Evolutionary conservation across 2,329 filamentous ascomycete genomes (phyloP).

Genomic region (Tolypocladium cylindrosporum): DNA sequence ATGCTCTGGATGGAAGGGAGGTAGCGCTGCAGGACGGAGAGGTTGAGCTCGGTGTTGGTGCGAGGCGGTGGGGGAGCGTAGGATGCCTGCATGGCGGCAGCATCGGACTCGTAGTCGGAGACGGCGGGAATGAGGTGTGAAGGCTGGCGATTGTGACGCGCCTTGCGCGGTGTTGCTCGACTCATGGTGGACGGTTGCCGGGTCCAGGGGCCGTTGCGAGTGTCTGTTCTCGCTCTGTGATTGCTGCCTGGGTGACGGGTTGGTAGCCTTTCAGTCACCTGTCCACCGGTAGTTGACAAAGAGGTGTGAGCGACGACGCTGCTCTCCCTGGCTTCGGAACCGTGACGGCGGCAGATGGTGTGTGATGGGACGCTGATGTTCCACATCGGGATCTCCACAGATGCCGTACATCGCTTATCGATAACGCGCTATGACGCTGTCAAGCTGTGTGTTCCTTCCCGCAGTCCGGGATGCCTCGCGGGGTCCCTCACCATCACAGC

Average conservation of each 20-base stretch:
- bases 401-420: constrained; percentile 13
- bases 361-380: not conserved
- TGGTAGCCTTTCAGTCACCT: not conserved
- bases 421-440: constrained; percentile 9
- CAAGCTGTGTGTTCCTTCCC: not conserved
- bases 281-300: not conserved
- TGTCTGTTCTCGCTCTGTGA: not conserved
- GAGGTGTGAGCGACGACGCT: not conserved
- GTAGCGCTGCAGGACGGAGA: constrained; percentile 73
- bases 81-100: constrained; percentile 29
- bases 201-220: not conserved
- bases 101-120: constrained; percentile 60
- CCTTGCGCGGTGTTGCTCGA: constrained; percentile 29
- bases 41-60: constrained; percentile 79
- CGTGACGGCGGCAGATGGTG: not conserved
- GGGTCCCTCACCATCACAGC: not conserved
- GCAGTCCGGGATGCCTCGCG: not conserved
- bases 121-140: constrained; percentile 28
- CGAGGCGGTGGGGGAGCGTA: constrained; percentile 43
- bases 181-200: constrained; percentile 25
- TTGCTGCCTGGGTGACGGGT: not conserved
- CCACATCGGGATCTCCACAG: not conserved
- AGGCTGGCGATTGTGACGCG: constrained; percentile 29
- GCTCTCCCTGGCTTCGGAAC: not conserved
- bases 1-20: constrained; percentile 64